Conservation (phyloP, 352 stramenopile genomes). For the Elongisporangium anandrum region DNA sequence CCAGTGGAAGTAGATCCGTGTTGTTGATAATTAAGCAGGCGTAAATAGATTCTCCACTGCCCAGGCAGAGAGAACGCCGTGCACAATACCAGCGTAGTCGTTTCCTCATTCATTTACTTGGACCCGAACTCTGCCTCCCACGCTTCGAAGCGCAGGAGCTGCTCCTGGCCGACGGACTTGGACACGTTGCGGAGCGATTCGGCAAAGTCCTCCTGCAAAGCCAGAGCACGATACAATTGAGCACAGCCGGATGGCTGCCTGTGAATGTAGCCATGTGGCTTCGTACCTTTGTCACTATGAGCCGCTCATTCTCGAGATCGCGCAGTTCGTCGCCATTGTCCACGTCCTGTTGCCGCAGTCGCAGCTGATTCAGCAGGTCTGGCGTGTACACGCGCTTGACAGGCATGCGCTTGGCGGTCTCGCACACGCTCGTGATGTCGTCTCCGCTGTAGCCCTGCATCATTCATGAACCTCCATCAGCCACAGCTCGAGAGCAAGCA, state of each 20-base stretch:
- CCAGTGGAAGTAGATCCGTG: conserved; percentile 23
- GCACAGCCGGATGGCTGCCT: neutral
- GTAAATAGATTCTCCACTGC: neutral
- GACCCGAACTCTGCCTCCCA: conserved; percentile 83
- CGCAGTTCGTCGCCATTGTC: conserved; percentile 26
- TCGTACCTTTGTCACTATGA: conserved; percentile 60
- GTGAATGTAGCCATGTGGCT: too few relatives aligned
- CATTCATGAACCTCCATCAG: neutral
- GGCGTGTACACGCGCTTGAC: conserved; percentile 77
- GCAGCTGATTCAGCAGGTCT: conserved; percentile 40
- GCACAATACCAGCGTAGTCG: neutral
- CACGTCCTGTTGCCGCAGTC: conserved; percentile 44
- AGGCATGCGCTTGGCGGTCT: conserved; percentile 77
- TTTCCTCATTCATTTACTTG: conserved; percentile 33
- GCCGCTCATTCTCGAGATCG: conserved; percentile 47
- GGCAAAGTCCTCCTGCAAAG: conserved; percentile 39
- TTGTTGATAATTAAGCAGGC: neutral
- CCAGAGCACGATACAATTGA: too few relatives aligned
- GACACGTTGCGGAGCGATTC: conserved; percentile 72
- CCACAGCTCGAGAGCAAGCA: too few relatives aligned
- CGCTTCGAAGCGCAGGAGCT: conserved; percentile 67
- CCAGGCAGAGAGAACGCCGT: neutral
- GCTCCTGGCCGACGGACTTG: conserved; percentile 75
- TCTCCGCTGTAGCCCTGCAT: conserved; percentile 50
- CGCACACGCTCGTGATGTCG: conserved; percentile 53